phyloP scores from a whole-genome alignment of 1,284 basidiomycete genomes.

The Peniophora sp. region DNA sequence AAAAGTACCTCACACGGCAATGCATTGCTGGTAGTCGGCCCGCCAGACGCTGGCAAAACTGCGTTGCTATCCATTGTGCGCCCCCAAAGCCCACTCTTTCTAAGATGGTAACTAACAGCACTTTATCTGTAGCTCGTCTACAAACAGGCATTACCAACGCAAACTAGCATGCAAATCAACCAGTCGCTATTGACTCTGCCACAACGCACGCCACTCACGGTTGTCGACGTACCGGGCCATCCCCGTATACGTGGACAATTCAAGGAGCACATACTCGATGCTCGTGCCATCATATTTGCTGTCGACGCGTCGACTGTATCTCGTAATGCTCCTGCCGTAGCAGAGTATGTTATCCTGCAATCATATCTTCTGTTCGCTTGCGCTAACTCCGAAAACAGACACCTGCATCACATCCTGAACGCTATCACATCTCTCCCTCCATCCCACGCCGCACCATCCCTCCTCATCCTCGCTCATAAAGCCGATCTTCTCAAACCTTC shows the following conservation, averaged over 20 bases:
- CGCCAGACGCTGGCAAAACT: constrained; percentile 71
- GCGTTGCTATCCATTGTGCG: constrained; percentile 50
- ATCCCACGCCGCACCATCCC: constrained; percentile 47
- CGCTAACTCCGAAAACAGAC: constrained; percentile 29
- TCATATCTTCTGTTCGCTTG: too few species aligned
- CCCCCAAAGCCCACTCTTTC: constrained; percentile 2
- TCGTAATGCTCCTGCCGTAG: constrained; percentile 60
- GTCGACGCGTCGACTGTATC: constrained; percentile 71
- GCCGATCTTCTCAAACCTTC: constrained; percentile 53
- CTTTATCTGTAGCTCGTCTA: constrained; percentile 47
- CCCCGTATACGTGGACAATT: constrained; percentile 69
- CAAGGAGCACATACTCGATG: constrained; percentile 48
- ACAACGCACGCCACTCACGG: constrained; percentile 31
- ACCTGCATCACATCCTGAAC: constrained; percentile 63
- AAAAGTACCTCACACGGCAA: constrained; percentile 43
- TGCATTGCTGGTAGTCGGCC: constrained; percentile 57
- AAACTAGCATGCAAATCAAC: constrained; percentile 71
- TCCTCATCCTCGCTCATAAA: constrained; percentile 71
- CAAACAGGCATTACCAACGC: constrained; percentile 52
- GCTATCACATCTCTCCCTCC: constrained; percentile 65
- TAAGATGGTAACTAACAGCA: constrained; percentile 1
- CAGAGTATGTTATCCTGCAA: constrained; percentile 51
- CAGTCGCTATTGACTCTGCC: constrained; percentile 37
- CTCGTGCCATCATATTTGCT: constrained; percentile 64
- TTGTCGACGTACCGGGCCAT: constrained; percentile 74